Base-by-base conservation (phyloP, 2,329 filamentous ascomycete species). In the Mycosphaerella arachidis region DNA sequence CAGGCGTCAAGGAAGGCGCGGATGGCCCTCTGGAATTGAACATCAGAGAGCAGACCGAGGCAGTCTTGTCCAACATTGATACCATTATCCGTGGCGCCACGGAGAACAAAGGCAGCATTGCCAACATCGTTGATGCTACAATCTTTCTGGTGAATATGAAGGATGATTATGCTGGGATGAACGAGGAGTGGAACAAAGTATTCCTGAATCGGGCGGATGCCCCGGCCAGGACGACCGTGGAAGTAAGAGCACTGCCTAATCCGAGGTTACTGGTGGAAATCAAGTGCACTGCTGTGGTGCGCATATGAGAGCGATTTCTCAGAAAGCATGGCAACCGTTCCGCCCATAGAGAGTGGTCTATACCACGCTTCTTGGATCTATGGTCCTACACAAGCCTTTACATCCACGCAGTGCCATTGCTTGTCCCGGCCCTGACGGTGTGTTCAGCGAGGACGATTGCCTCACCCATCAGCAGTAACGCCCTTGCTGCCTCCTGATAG, bases 131-230 rank as follows among this genome's bases (percentile, higher is more conserved):
- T 4, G 62, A 64, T 37, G 67, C 76, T 3, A 73, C 74, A 10
- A 75, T 79, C 10, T 79, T 77, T 55, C 65, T 79, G 5, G 48
- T 75, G 9, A 74, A 79, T 59, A 78, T 78, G 74, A 71, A 77
- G 60, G 67, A 63, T 0, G 68, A 79, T 31, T 78, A 79, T 59
- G 70, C 71, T 5, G 77, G 73, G 16, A 78, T 79, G 76, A 78
- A 79, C 54, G 76, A 77, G 63, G 77, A 76, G 63, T 79, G 77
- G 77, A 79, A 79, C 61, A 76, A 76, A 64, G 70, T 79, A 7
- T 79, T 76, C 60, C 30, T 70, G 13, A 71, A 72, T 33, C 70
- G 75, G 6, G 68, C 62, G 1, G 69, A 64, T 55, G 77, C 76
- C 1, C 77, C 77, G 5, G 75, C 76, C 9, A 60, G 64, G 48